phyloP scores from a whole-genome alignment of 1,139 yeast genomes.

The Yamadazyma atmosphaerica region DNA sequence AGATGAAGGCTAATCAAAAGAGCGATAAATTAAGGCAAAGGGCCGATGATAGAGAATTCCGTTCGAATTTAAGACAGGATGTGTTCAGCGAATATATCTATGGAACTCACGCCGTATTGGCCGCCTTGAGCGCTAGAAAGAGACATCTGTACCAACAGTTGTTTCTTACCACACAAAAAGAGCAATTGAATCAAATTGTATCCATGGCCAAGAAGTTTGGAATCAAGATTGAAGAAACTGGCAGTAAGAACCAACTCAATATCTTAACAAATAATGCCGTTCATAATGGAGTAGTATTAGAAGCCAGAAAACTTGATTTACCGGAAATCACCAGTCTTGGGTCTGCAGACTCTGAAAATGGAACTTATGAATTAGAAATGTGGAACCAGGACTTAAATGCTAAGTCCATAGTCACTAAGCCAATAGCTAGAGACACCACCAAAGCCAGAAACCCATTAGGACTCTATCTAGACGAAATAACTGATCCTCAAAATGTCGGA shows the following conservation, averaged over 20 bases:
- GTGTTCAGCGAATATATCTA: slow-evolving; percentile 68
- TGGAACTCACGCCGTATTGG: slow-evolving; percentile 74
- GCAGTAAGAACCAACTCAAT: slow-evolving; percentile 59
- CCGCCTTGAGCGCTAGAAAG: slow-evolving; percentile 62
- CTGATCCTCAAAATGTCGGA: slow-evolving; percentile 91
- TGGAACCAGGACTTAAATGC: slow-evolving; percentile 22
- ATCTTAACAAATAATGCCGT: slow-evolving; percentile 65
- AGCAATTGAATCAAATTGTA: slow-evolving; percentile 35
- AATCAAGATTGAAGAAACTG: slow-evolving; percentile 42
- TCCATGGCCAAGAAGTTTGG: slow-evolving; percentile 47
- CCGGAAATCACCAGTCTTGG: slow-evolving; percentile 40
- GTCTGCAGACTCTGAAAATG: slow-evolving; percentile 23
- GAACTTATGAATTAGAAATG: slow-evolving; percentile 24
- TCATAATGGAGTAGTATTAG: slow-evolving; percentile 80
- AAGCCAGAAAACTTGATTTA: slow-evolving; percentile 58
- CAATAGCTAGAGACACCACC: slow-evolving; percentile 16
- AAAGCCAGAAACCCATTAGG: slow-evolving; percentile 60
- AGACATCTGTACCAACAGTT: slow-evolving; percentile 55
- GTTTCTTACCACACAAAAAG: slow-evolving; percentile 44
- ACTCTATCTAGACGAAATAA: slow-evolving; percentile 73
- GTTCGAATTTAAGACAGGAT: slow-evolving; percentile 17
- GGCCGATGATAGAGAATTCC: too few species aligned
- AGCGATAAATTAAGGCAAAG: slow-evolving; percentile 10
- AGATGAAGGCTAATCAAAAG: too few species aligned
- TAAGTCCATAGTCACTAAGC: slow-evolving; percentile 14